Base-by-base conservation (phyloP, 208 protist species). In the Wallacemonas sp. region DNA sequence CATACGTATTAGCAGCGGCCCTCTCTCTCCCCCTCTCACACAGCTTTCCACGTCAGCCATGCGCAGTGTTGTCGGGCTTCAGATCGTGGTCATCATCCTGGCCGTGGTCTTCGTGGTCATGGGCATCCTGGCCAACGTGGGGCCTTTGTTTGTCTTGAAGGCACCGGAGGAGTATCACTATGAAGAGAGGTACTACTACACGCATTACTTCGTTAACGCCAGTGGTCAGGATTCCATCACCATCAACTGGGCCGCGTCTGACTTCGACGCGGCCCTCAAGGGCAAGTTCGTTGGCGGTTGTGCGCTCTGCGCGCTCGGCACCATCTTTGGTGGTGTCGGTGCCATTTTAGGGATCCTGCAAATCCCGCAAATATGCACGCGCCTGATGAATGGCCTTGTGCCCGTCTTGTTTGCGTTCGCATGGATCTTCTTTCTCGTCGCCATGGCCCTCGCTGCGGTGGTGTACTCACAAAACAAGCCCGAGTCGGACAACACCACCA, bases 161-260 rank as follows among this genome's bases (percentile, higher is more conserved):
- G 3, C 47, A 9, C 47, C 47, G 0, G 11, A 33, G 19, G 19
- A 55, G 11, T 9, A 23, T 4, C 11, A 14, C 47, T 33, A 16
- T 6, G 47, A 55, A n/a, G n/a, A n/a, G n/a, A n/a, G n/a, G n/a
- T 58, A 43, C 52, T 58, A 27, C 52, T 58, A 39, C 52, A 58
- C 14, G 2, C 38, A 58, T 29, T 16, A 41, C 9, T n/a, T 30
- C 17, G 12, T 5, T 0, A 34, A 38, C n/a, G 16, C 19, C 6
- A 58, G 8, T 8, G 32, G 17, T 16, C 6, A 6, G 32, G 19
- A 39, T 24, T 0, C n/a, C n/a, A n/a, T 26, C 12, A 58, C 26
- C 12, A 43, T 58, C 8, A 41, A 43, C 30, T 58, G 52, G 52
- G 5, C 52, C 12, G 5, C 29, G 29, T 33, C 30, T 9, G 17